Evolutionary conservation across 140 eudicot species (phyloP).

Genomic region (Ambrosia hybrid): DNA sequence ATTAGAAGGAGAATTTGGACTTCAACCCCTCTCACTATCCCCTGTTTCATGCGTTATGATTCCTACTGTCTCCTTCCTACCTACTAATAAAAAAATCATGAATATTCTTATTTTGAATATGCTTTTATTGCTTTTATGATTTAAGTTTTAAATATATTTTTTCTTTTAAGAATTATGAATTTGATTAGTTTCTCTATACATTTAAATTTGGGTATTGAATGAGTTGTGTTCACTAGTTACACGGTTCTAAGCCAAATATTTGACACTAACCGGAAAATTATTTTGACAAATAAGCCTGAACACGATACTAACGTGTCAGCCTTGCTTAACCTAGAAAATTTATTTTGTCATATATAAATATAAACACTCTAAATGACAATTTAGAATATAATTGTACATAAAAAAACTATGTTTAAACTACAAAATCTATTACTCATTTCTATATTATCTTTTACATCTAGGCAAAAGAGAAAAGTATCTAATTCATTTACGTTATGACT

Average conservation of each 20-base stretch:
- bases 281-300: too few species aligned
- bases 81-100: background rate
- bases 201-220: background rate
- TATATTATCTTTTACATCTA: too few species aligned
- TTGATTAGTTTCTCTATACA: background rate
- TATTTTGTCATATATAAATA: too few species aligned
- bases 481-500: too few species aligned
- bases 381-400: too few species aligned
- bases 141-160: too few species aligned
- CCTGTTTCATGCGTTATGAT: conserved; percentile 29
- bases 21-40: conserved; percentile 19
- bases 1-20: conserved; percentile 12
- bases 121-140: background rate
- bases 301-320: too few species aligned
- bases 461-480: too few species aligned
- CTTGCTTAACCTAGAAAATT: background rate
- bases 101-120: background rate
- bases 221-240: background rate
- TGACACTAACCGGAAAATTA: too few species aligned
- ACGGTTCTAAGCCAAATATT: too few species aligned
- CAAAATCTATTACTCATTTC: background rate
- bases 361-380: background rate
- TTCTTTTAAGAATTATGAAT: background rate
- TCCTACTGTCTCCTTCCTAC: conserved; percentile 30
- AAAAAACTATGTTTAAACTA: background rate